These are phyloP conservation scores for Russula sp. DNA, from an alignment of 768 basidiomycete genomes.

Conservation along the genomic window DNA sequence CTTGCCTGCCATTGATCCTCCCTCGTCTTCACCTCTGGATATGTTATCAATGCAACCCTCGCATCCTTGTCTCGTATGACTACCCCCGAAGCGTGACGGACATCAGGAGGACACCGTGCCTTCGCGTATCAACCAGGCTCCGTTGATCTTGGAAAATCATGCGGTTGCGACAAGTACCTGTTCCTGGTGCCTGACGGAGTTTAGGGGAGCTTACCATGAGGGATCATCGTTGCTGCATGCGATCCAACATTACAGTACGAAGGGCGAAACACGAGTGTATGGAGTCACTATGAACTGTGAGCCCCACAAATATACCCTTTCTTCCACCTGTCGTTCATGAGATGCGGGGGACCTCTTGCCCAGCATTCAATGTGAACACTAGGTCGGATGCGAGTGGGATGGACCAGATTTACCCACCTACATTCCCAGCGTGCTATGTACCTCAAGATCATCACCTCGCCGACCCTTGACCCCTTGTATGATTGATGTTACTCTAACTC, in stretches of 20 bases:
- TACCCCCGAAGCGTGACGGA: not conserved
- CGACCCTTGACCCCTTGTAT: not conserved
- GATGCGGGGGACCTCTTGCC: not conserved
- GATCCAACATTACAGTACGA: not conserved
- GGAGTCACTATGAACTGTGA: too few relatives aligned
- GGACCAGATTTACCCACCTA: not conserved
- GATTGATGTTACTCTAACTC: not conserved
- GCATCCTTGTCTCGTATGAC: not conserved
- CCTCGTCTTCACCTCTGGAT: not conserved
- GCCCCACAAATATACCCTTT: not conserved
- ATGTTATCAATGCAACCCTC: not conserved
- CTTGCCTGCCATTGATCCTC: conserved; percentile 12
- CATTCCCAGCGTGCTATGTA: not conserved
- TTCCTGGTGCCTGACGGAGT: not conserved
- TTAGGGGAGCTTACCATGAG: not conserved
- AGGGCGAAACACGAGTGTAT: not conserved
- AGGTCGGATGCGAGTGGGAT: not conserved
- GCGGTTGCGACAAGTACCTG: not conserved
- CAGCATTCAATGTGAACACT: too few relatives aligned
- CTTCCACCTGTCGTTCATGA: not conserved
- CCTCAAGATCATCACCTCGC: not conserved
- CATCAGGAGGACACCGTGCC: not conserved
- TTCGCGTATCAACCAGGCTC: not conserved
- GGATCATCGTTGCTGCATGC: not conserved
- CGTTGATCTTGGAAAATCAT: not conserved